phyloP scores from a whole-genome alignment of 305 asterid genomes.

The Fraxinus platypoda region DNA sequence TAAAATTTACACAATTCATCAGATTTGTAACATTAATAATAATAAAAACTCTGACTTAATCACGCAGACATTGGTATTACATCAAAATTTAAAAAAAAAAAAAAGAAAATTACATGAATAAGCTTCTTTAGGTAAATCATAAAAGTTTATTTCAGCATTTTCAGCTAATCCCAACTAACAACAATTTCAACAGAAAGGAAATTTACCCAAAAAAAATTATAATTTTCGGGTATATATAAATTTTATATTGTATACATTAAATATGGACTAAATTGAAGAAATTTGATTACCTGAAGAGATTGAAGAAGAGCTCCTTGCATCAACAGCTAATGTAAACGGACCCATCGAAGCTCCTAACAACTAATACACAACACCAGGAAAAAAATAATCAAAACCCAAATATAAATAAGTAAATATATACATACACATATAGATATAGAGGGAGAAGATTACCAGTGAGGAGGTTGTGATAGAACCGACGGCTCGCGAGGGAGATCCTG shows the following conservation, averaged over 20 bases:
- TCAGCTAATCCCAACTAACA: neutral
- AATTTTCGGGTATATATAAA: neutral
- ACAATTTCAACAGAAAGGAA: constrained; percentile 4
- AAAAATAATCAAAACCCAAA: neutral
- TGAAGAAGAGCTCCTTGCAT: constrained; percentile 32
- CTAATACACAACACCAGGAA: neutral
- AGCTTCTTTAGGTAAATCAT: neutral
- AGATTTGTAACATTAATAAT: neutral
- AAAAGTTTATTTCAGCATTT: neutral
- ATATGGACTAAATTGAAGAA: neutral
- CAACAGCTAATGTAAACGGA: constrained; percentile 45
- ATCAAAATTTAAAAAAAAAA: neutral
- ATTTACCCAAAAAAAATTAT: neutral
- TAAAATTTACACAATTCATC: neutral
- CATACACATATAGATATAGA: neutral
- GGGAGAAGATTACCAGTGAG: neutral
- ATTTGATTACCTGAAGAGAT: constrained; percentile 30
- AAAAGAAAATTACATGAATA: neutral
- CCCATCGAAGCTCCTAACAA: constrained; percentile 32
- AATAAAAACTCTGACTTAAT: neutral
- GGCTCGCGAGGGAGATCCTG: neutral
- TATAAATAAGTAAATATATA: neutral
- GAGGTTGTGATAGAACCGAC: neutral
- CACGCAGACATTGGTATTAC: neutral
- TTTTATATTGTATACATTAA: neutral